Percentiles rank a stretch among this genome's conserved stretches.
These are phyloP conservation scores for Pseudodiploospora longispora DNA, from an alignment of 2,329 filamentous ascomycete genomes.

Conservation along the genomic window DNA sequence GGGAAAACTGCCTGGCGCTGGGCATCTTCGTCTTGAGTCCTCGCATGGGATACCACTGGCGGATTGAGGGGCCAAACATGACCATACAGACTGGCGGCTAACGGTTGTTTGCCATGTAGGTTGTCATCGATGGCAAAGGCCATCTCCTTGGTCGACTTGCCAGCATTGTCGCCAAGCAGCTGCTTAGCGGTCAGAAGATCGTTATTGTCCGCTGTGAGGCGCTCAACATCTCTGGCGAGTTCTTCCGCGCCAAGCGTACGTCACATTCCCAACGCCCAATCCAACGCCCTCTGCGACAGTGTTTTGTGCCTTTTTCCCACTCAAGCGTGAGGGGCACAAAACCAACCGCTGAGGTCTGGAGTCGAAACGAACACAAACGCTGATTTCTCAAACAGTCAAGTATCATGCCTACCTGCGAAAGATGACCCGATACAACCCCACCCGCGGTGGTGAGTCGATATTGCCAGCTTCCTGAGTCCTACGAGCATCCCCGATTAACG, in stretches of 20 bases:
- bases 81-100: conserved; percentile 14
- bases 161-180: conserved; percentile 97
- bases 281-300: conserved; percentile 6
- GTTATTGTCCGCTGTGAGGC: conserved; percentile 98
- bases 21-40: conserved; percentile 2
- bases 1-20: conserved; percentile 4
- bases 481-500: conserved; percentile 26
- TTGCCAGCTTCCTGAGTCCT: neutral
- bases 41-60: conserved; percentile 4
- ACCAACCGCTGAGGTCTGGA: neutral
- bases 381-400: conserved; percentile 75
- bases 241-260: conserved; percentile 99
- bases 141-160: conserved; percentile 98
- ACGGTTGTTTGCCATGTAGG: conserved; percentile 40
- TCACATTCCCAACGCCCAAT: conserved; percentile 26
- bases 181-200: conserved; percentile 98
- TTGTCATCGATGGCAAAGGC: conserved; percentile 99
- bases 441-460: conserved; percentile 73
- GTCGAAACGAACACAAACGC: conserved; percentile 15
- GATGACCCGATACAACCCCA: conserved; percentile 99
- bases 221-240: conserved; percentile 99
- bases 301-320: no score
- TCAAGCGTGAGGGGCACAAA: no score
- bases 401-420: conserved; percentile 99
- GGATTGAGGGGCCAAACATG: conserved; percentile 1